Base-by-base conservation (phyloP, 2,329 filamentous ascomycete genomes). In the Daldinia sp. region DNA sequence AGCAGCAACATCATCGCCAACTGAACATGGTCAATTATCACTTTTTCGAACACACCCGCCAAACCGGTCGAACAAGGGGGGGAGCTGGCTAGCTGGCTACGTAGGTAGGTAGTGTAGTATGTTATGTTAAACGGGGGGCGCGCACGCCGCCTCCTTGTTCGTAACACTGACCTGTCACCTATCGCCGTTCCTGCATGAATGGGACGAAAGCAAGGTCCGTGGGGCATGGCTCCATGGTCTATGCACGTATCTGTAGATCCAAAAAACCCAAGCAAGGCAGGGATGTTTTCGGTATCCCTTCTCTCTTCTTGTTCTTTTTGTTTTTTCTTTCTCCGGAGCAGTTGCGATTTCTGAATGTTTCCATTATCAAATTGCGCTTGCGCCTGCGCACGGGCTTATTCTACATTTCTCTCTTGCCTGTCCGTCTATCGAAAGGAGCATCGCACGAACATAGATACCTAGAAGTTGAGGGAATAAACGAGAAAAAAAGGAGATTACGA, bases 121-220 rank as follows among this genome's bases (percentile, higher is more conserved):
- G 20, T 23, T 23, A 23, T 23, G 20, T 23, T 23, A 23, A 23
- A 10, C n/a, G 37, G 33, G 33, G 20, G 56, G 39, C 33, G 39
- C 33, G 23, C 51, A 54, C n/a, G 23, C 42, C 54, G 54, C 41
- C 59, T 56, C 46, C 68, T 63, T 51, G 57, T 48, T 66, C 51
- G 59, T 68, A 65, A 46, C 9, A 48, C 15, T 68, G 65, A 66
- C 65, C 61, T 68, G 68, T 70, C 65, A 68, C 50, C 26, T n/a
- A 50, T 54, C 33, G 44, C 35, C 44, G 68, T 70, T 70, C 68
- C 68, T 70, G 68, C 68, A 68, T 70, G 50, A 44, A 37, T 37
- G 58, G 46, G 46, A 35, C 48, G 54, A 5, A 39, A 63, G 35
- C 26, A 30, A 48, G 15, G 33, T 55, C 60, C 60, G 62, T 60